Base-by-base conservation (phyloP, 2,329 filamentous ascomycete genomes). In the Aspergillus quadrilineatus region DNA sequence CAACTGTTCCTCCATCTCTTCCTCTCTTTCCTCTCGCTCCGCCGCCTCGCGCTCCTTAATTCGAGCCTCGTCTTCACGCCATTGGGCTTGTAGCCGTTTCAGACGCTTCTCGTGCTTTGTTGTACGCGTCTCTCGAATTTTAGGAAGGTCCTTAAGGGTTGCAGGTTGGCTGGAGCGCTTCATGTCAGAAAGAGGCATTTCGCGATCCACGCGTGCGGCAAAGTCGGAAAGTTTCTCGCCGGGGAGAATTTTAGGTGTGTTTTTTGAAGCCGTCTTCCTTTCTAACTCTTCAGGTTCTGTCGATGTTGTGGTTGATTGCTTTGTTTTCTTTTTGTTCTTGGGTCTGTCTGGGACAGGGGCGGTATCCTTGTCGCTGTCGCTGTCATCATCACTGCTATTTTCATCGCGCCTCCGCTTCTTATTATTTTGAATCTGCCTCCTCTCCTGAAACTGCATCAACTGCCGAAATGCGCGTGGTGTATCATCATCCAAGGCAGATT, bases 21-120 rank as follows among this genome's bases (percentile, higher is more conserved):
- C 85, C 53, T 82, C 83, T 64, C 84, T 79, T 50, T 87, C 86
- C 63, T 86, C 86, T 52, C 82, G 79, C 82, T 89, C 92, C 64
- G 71, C 67, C 22, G 76, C 75, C 57, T 80, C 78, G 32, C 74
- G 67, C 32, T 78, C 71, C 1, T 84, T 60, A 3, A 82, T 53
- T 0, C 74, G 68, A 2, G 68, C 65, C 55, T 75, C 73, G 43
- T 82, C 77, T 59, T 80, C 75, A 32, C 82, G 78, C 84, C 85
- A 87, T 22, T 81, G 77, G 7, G 74, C 73, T 61, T 86, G 83
- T 69, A 87, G 73, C 49, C 80, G 80, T 50, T 81, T 79, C 58
- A 97, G 87, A 63, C 88, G 87, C 70, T 86, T 89, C 76, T 97
- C 92, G 67, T 92, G 94, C 72, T 87, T 88, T 5, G 92, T 97